Conservation (phyloP, 1,284 basidiomycete genomes). For the Trichosporon sp. region DNA sequence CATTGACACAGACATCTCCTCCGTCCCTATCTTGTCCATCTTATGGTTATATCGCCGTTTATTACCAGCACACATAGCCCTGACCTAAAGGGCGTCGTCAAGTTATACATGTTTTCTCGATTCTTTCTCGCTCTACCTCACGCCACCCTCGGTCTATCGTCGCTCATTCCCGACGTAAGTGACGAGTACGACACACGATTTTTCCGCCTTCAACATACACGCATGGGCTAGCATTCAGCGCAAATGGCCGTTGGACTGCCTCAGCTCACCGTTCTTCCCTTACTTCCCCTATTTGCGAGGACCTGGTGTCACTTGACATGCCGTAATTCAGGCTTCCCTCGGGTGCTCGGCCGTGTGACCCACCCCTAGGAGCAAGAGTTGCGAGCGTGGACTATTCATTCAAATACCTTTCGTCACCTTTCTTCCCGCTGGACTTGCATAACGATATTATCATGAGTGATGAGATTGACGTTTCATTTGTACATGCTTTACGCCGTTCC, state of each 20-base stretch:
- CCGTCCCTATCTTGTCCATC: neutral
- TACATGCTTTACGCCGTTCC: neutral
- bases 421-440: neutral
- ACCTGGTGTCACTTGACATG: neutral
- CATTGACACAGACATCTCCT: neutral
- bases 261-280: neutral
- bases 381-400: neutral
- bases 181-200: neutral
- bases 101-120: neutral
- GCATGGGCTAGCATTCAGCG: neutral
- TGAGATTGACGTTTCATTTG: neutral
- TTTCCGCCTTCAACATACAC: neutral
- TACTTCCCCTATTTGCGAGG: neutral
- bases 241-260: neutral
- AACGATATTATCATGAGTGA: constrained; percentile 4
- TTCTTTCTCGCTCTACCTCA: neutral
- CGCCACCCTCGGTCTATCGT: neutral
- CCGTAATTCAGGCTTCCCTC: neutral
- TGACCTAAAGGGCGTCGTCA: neutral
- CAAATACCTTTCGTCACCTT: neutral
- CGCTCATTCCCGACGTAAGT: neutral
- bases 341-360: neutral
- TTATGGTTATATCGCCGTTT: neutral
- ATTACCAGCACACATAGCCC: neutral
- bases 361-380: neutral